Evolutionary conservation across 306 rosid genomes (phyloP), one percentile per base, ranked within the genome.

Genomic region (Citrullus colocynthis): DNA sequence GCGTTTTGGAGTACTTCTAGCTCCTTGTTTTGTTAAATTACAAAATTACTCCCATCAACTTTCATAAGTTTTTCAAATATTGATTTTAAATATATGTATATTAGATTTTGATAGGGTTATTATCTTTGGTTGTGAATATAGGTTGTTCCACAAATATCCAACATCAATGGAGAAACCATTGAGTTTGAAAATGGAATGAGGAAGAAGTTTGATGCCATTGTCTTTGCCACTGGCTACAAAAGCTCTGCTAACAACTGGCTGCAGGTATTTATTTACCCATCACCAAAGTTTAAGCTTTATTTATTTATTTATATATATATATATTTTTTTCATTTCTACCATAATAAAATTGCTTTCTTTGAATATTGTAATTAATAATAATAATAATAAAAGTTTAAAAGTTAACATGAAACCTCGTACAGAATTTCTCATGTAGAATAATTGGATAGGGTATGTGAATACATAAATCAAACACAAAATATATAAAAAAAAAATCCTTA

Each of bases 181-280:
- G 12, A 55, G 0, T 93, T 93, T 48, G 83, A 14, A 58, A 80
- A 86, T 62, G 80, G 82, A 2, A 41, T 3, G 16, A 82, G 59
- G 24, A 78, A 81, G 7, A 78, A 77, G 15, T 90, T 88, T 55
- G 91, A 90, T 56, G 90, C 55, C 0, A 89, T 93, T 10, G 79
- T 89, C 2, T 88, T 92, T 51, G 90, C 92, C 5, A 92, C 97
- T 15, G 93, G 96, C 45, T 92, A 86, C 42, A 85, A 16, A 84
- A 89, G 91, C 45, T 32, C 21, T 9, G 90, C 88, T 13, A 71
- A 80, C 62, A 66, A 44, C 0, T 92, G 94, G 93, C 87, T 91
- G 0, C 87, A 89, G 94, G 97, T 87, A 78, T 58, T 30, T 36
- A 65, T 24, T 24, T 24, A 24, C 28, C 28, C 28, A 32, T 34